phyloP scores from a whole-genome alignment of 768 basidiomycete genomes.

The Kwoniella botswanensis region DNA sequence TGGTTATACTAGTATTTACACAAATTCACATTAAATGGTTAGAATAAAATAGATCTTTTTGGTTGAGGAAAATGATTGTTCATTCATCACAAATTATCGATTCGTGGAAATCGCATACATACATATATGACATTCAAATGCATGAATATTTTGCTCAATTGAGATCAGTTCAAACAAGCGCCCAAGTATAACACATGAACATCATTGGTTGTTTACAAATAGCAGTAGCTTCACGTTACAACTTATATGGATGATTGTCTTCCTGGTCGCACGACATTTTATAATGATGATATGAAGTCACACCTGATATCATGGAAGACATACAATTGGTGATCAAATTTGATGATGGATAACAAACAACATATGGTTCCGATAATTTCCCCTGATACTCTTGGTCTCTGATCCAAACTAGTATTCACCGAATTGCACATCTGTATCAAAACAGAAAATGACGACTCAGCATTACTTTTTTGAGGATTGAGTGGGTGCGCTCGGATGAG shows the following conservation, averaged over 20 bases:
- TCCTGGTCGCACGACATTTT: no score
- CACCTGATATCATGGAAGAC: no score
- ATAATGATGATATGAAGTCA: no score
- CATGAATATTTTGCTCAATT: neutral
- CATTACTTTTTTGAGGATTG: neutral
- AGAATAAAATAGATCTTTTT: neutral
- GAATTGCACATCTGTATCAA: constrained; percentile 52
- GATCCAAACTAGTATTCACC: constrained; percentile 48
- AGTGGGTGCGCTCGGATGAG: neutral
- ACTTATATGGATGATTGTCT: no score
- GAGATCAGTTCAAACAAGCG: no score
- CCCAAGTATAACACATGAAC: no score
- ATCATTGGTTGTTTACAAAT: neutral
- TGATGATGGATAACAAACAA: neutral
- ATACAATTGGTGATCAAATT: neutral
- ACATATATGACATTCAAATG: constrained; percentile 1
- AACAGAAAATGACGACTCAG: neutral
- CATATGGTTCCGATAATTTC: neutral
- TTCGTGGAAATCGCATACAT: no score
- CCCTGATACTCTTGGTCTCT: neutral
- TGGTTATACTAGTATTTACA: constrained; percentile 60
- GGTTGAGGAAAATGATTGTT: neutral
- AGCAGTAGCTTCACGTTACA: neutral
- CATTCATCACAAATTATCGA: no score
- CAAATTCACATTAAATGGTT: neutral